Percentiles rank a stretch among this genome's conserved stretches.
phyloP scores from a whole-genome alignment of 768 basidiomycete genomes.

The Mycena capillaripes region DNA sequence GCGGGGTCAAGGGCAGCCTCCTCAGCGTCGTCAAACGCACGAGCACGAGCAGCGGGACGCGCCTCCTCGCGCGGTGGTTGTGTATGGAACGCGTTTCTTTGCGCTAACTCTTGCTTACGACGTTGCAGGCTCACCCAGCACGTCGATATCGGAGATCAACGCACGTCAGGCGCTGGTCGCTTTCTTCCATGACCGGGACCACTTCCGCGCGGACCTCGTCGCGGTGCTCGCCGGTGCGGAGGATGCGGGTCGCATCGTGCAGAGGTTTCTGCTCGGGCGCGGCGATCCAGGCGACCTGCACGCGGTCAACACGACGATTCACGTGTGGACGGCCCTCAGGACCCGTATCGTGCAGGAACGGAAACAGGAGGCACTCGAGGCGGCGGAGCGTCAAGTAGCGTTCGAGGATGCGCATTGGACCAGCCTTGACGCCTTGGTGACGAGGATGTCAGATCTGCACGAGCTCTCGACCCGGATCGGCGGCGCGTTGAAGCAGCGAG shows the following conservation, averaged over 20 bases:
- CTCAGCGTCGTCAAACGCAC: slow-evolving; percentile 84
- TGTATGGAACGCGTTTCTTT: slow-evolving; percentile 70
- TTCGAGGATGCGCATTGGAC: slow-evolving; percentile 63
- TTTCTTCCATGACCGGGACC: slow-evolving; percentile 71
- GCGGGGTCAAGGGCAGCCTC: slow-evolving; percentile 80
- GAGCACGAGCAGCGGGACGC: slow-evolving; percentile 80
- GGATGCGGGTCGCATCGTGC: slow-evolving; percentile 82
- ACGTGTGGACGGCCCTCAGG: slow-evolving; percentile 68
- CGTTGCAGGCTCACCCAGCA: slow-evolving; percentile 84
- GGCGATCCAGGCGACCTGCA: slow-evolving; percentile 77
- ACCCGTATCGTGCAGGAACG: slow-evolving; percentile 70
- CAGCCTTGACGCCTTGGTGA: slow-evolving; percentile 66
- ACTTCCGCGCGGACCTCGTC: slow-evolving; percentile 75
- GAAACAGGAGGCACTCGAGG: slow-evolving; percentile 59
- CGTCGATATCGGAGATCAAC: slow-evolving; percentile 78
- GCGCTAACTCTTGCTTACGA: slow-evolving; percentile 26
- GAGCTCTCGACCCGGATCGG: slow-evolving; percentile 71
- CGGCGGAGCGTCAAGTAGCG: slow-evolving; percentile 16
- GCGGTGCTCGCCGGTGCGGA: slow-evolving; percentile 69
- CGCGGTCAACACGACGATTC: slow-evolving; percentile 73
- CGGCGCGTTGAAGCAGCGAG: slow-evolving; percentile 56
- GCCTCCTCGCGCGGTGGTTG: slow-evolving; percentile 81
- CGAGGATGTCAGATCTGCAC: slow-evolving; percentile 64
- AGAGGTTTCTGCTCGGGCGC: slow-evolving; percentile 79
- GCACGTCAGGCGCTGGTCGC: slow-evolving; percentile 83